phyloP scores from a whole-genome alignment of 1,139 yeast genomes.

The Tardiomyces blankii region DNA sequence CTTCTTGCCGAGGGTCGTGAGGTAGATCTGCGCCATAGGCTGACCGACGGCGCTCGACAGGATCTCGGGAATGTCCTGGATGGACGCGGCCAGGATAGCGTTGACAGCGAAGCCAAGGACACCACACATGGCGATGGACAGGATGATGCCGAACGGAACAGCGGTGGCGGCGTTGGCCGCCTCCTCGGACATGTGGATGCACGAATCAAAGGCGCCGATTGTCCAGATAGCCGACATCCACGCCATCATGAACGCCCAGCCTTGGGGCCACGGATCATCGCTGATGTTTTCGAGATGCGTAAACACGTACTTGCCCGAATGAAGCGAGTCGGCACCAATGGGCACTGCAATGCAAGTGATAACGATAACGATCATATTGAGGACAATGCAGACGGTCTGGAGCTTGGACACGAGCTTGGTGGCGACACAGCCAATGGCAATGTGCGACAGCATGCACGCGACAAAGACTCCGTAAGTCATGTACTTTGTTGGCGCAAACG shows the following conservation, averaged over 20 bases:
- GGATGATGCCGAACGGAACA: constrained; percentile 55
- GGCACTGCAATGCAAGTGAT: constrained; percentile 62
- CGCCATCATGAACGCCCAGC: constrained; percentile 51
- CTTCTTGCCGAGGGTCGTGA: constrained; percentile 52
- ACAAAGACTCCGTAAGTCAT: constrained; percentile 46
- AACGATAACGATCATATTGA: constrained; percentile 46
- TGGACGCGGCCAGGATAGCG: constrained; percentile 11
- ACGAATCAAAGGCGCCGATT: constrained; percentile 63
- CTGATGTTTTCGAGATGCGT: constrained; percentile 44
- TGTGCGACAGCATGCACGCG: constrained; percentile 38
- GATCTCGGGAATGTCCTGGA: constrained; percentile 28
- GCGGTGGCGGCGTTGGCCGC: constrained; percentile 53
- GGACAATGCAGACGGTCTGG: constrained; percentile 48
- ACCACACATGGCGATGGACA: constrained; percentile 48
- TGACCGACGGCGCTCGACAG: constrained; percentile 44
- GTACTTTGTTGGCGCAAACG: constrained; percentile 35
- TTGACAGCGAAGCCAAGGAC: constrained; percentile 46
- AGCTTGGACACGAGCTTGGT: constrained; percentile 43
- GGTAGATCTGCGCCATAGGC: constrained; percentile 48
- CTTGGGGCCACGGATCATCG: constrained; percentile 44
- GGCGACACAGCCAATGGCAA: constrained; percentile 37
- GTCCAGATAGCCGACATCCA: constrained; percentile 66
- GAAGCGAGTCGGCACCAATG: constrained; percentile 16
- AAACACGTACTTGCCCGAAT: constrained; percentile 37
- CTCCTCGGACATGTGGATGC: constrained; percentile 61